A percentile compares a stretch with the other conserved stretches of the same genome.
phyloP scores from a whole-genome alignment of 2,329 filamentous ascomycete genomes.

The Arthrobotrys megalospora region DNA sequence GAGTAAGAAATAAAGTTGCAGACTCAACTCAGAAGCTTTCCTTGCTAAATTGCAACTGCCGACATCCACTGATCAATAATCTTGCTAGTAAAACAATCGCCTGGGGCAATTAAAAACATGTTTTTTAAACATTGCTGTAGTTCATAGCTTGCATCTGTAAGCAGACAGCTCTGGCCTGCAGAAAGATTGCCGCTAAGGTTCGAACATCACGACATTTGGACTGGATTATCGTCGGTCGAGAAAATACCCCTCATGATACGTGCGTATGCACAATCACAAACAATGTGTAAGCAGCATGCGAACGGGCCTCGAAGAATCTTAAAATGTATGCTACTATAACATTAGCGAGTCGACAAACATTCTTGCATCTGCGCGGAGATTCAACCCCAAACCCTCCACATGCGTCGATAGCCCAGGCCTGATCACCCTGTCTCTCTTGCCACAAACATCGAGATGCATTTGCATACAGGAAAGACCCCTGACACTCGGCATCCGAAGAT shows the following conservation, averaged over 20 bases:
- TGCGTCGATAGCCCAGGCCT: background rate
- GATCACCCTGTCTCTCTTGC: constrained; percentile 1
- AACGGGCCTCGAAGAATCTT: constrained; percentile 1
- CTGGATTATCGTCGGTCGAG: background rate
- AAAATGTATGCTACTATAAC: constrained; percentile 27
- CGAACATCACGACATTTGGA: background rate
- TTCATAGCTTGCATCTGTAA: background rate
- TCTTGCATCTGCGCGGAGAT: constrained; percentile 14
- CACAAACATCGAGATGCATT: constrained; percentile 24
- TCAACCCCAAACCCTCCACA: background rate
- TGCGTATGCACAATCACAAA: background rate
- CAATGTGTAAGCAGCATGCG: constrained; percentile 7
- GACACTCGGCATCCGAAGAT: constrained; percentile 24
- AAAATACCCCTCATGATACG: background rate
- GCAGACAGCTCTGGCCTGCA: background rate
- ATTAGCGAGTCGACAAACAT: background rate
- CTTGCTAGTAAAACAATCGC: background rate
- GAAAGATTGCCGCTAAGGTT: background rate
- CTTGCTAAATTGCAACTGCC: constrained; percentile 2
- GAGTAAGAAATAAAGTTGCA: background rate
- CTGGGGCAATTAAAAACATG: too few species aligned
- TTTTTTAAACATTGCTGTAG: too few species aligned
- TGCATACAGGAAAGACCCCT: constrained; percentile 25
- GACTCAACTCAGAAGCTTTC: background rate
- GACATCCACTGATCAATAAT: constrained; percentile 21